Conservation (phyloP, 2,329 filamentous ascomycete genomes). For the Bimuria novae-zelandiae region DNA sequence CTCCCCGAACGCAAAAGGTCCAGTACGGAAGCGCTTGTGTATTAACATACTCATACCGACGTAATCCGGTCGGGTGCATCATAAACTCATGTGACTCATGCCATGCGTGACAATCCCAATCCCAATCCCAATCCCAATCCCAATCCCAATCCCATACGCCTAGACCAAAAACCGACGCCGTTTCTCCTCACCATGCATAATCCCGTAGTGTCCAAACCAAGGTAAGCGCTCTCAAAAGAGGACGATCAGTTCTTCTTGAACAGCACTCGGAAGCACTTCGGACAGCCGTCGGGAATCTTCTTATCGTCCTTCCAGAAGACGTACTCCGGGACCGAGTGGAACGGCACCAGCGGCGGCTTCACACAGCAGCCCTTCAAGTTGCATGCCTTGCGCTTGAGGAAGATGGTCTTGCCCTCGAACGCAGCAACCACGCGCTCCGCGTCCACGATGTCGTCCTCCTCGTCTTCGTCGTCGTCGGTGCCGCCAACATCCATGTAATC, state of each 20-base stretch:
- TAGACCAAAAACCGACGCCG: too few relatives aligned
- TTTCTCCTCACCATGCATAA: too few relatives aligned
- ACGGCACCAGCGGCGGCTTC: background rate
- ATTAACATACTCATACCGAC: too few relatives aligned
- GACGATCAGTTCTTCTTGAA: constrained; percentile 12
- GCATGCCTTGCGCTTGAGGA: background rate
- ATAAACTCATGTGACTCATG: too few relatives aligned
- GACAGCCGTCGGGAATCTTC: background rate
- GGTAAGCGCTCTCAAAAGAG: too few relatives aligned
- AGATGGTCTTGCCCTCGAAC: background rate
- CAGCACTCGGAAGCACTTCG: constrained; percentile 10
- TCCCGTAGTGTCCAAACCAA: too few relatives aligned
- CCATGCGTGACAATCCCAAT: too few relatives aligned
- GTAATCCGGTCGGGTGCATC: too few relatives aligned
- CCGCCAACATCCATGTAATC: background rate
- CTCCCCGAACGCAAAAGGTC: too few relatives aligned
- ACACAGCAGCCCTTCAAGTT: background rate
- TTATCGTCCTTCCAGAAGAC: constrained; percentile 12
- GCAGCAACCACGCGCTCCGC: background rate
- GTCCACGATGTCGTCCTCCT: background rate
- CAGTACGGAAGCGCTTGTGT: too few relatives aligned
- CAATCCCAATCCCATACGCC: too few relatives aligned
- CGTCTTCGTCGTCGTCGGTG: background rate
- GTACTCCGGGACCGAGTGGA: background rate
- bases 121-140: too few relatives aligned